Conservation (phyloP, 2,329 filamentous ascomycete species). For the Westerdykella sp. region DNA sequence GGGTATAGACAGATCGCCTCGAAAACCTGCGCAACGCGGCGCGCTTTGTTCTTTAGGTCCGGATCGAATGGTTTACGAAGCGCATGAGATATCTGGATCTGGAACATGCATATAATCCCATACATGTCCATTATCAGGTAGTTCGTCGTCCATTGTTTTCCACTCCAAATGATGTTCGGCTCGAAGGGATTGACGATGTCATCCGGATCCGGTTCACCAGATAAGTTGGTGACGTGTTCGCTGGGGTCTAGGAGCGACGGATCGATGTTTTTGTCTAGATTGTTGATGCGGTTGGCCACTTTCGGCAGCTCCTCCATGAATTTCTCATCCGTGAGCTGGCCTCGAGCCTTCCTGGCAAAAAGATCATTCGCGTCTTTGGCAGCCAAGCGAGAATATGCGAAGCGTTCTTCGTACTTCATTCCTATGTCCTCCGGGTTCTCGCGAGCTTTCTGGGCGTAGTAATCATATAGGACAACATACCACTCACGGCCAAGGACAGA, state of each 20-base stretch:
- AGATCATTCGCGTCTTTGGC: conserved; percentile 75
- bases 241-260: conserved; percentile 55
- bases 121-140: conserved; percentile 70
- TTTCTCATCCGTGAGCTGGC: conserved; percentile 57
- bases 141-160: conserved; percentile 67
- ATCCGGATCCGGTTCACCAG: conserved; percentile 49
- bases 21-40: conserved; percentile 69
- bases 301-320: conserved; percentile 57
- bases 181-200: conserved; percentile 71
- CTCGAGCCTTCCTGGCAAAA: conserved; percentile 61
- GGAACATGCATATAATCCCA: conserved; percentile 73
- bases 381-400: conserved; percentile 62
- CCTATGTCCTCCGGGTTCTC: conserved; percentile 57
- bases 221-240: conserved; percentile 60
- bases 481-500: conserved; percentile 70
- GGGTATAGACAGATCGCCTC: conserved; percentile 72
- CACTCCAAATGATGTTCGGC: conserved; percentile 60
- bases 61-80: conserved; percentile 46
- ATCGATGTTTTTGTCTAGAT: conserved; percentile 50
- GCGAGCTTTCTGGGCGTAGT: conserved; percentile 54
- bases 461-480: conserved; percentile 62
- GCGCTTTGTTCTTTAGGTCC: conserved; percentile 57
- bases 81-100: conserved; percentile 60
- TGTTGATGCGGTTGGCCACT: conserved; percentile 38
- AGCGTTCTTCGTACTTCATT: conserved; percentile 61